These are phyloP conservation scores for Geopyxis carbonaria DNA, from an alignment of 495 filamentous ascomycete genomes.

Conservation along the genomic window DNA sequence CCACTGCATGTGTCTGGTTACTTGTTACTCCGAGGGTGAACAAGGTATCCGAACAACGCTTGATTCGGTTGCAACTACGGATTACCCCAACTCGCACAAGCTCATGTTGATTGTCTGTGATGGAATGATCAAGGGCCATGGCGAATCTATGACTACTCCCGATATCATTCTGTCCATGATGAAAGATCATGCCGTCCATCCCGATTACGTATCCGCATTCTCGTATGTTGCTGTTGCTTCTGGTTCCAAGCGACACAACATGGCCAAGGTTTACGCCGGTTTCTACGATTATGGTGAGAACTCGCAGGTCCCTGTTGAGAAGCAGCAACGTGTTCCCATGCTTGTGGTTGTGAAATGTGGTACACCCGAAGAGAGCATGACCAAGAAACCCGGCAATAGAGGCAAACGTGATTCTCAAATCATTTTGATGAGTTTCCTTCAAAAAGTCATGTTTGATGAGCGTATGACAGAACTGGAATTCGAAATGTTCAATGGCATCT, in stretches of 20 bases:
- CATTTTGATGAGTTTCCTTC: constrained; percentile 96
- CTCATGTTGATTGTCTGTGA: constrained; percentile 91
- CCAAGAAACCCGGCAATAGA: constrained; percentile 83
- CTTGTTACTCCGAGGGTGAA: constrained; percentile 92
- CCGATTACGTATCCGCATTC: constrained; percentile 67
- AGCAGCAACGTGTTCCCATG: constrained; percentile 98
- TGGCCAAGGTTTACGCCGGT: constrained; percentile 94
- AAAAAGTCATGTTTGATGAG: constrained; percentile 99
- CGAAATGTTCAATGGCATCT: constrained; percentile 98
- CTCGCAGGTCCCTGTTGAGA: constrained; percentile 60
- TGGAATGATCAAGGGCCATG: constrained; percentile 92
- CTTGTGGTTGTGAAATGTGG: constrained; percentile 93
- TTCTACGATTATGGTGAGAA: constrained; percentile 91
- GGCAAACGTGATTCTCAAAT: constrained; percentile 98
- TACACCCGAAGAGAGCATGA: constrained; percentile 65
- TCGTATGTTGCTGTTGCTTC: constrained; percentile 95
- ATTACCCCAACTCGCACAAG: constrained; percentile 98
- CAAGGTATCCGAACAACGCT: constrained; percentile 83
- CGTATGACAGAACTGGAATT: constrained; percentile 99
- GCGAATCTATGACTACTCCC: constrained; percentile 72
- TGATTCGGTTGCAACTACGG: constrained; percentile 91
- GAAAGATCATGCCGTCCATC: constrained; percentile 66
- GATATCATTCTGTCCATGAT: constrained; percentile 88
- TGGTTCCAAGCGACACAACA: constrained; percentile 94
- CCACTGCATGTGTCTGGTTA: constrained; percentile 85